Base-by-base conservation (phyloP, 352 stramenopile species). In the Globisporangium lucens region DNA sequence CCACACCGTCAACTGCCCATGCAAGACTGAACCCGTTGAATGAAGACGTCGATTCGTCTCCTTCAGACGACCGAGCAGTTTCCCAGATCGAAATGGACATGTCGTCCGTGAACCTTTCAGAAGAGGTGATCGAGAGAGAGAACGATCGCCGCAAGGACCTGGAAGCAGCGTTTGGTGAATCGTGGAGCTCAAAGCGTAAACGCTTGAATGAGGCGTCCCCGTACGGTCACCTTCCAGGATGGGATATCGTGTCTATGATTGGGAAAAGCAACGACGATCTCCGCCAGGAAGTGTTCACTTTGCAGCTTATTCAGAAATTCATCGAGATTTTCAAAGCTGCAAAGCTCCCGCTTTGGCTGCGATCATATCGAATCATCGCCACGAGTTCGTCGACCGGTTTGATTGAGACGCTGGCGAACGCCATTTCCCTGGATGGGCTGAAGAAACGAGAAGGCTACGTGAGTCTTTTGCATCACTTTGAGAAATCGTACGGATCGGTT, bases 261-360 rank as follows among this genome's bases (percentile, higher is more conserved):
- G 95, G 98, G 36, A 99, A 99, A 75, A 98, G 94, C 38, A 98
- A 99, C 72, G 98, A 99, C 76, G 97, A 99, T 73, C 77, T 99
- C 64, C 86, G 97, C 7, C 98, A 99, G 78, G 97, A 99, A 76
- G 95, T 98, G n/a, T 99, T 99, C 78, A 97, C 97, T 15, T 89
- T 99, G 69, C 97, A 99, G 75, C 78, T 99, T 9, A 99, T 99
- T 73, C 87, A 98, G 49, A 95, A 99, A 64, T 99, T 98, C 64
- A 88, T 97, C 38, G 94, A 99, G 74, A 99, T 99, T 62, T 99
- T 99, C 76, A 87, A 95, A 65, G 91, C 90, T 27, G 91, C 93
- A 7, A 91, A 97, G 58, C 67, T 99, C 10, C 93, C 97, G 2
- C 83, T 99, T 56, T 99, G 95, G 94, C 81, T 99, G 9, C 90